Base-by-base conservation (phyloP, 192 early-diverging fungal genomes). In the Helicostylum pulchrum region DNA sequence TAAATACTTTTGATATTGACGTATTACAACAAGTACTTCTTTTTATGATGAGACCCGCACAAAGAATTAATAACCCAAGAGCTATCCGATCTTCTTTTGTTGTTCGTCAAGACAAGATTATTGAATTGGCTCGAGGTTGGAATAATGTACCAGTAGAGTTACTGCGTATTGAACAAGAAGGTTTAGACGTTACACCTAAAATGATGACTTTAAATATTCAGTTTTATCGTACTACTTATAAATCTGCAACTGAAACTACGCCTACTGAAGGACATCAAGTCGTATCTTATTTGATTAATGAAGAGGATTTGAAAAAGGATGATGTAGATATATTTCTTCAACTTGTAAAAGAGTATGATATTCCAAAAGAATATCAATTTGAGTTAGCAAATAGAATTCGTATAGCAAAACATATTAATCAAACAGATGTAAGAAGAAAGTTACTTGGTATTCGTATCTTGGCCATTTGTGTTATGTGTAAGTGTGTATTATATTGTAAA, bases 41-140 rank as follows among this genome's bases (percentile, higher is more conserved):
- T 10, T 80, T 99, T 20, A 73, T 99, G 31, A 70, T 94, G n/a
- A 84, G 91, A 53, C 91, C 93, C 2, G 91, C 92, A 19, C 94
- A 95, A 75, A 86, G 95, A n/a, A 82, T 92, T 62, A 90, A 88
- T 60, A 90, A 86, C 62, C 94, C 96, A 65, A 82, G 89, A 66
- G 82, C 77, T 49, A 78, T 72, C 53, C 83, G 71, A 61, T 82
- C 74, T 65, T 83, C 74, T 66, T 82, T 88, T 66, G 74, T 66
- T 32, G 70, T 78, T 32, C 83, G 81, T 15, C 80, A 85, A 44
- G 84, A 89, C 9, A 66, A 77, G 44, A 77, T 87, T 23, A 59
- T 79, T 19, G 79, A 79, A 42, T 62, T 91, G 8, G 88, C 84
- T 23, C 84, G 82, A 42, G 78, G 78, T 21, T 93, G 86, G 87